phyloP scores from a whole-genome alignment of 108 stramenopile genomes.

The Stephanodiscus minutulus region DNA sequence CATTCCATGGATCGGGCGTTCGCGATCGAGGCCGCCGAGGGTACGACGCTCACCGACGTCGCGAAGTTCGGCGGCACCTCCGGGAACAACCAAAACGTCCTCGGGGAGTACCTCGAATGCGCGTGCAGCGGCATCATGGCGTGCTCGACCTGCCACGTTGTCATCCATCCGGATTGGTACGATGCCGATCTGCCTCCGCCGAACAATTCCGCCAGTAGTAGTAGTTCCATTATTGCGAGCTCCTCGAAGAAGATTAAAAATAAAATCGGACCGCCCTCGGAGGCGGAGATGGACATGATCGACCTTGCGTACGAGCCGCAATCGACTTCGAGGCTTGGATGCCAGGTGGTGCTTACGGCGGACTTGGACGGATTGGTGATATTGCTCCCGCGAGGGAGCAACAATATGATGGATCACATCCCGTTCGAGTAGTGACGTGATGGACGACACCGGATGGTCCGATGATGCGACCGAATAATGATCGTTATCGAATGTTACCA shows the following conservation, averaged over 20 bases:
- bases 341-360: conserved; percentile 60
- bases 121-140: conserved; percentile 78
- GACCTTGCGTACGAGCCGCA: conserved; percentile 66
- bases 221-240: too few species aligned
- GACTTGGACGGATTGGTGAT: conserved; percentile 62
- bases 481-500: too few species aligned
- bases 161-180: conserved; percentile 64
- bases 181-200: too few species aligned
- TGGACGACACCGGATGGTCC: too few species aligned
- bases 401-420: conserved; percentile 74
- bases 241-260: too few species aligned
- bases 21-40: conserved; percentile 46
- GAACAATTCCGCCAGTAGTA: too few species aligned
- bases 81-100: too few species aligned
- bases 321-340: conserved; percentile 66
- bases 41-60: conserved; percentile 54
- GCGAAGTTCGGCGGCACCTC: conserved; percentile 59
- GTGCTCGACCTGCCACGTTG: conserved; percentile 81
- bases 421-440: conserved; percentile 66
- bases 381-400: conserved; percentile 54
- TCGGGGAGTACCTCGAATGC: conserved; percentile 76
- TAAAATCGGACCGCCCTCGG: conserved; percentile 51
- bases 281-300: conserved; percentile 75
- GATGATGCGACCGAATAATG: too few species aligned
- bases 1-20: conserved; percentile 53